Evolutionary conservation across 2,329 filamentous ascomycete species (phyloP), one percentile per base, ranked within the genome.

Genomic region (Cordyceps farinosa): DNA sequence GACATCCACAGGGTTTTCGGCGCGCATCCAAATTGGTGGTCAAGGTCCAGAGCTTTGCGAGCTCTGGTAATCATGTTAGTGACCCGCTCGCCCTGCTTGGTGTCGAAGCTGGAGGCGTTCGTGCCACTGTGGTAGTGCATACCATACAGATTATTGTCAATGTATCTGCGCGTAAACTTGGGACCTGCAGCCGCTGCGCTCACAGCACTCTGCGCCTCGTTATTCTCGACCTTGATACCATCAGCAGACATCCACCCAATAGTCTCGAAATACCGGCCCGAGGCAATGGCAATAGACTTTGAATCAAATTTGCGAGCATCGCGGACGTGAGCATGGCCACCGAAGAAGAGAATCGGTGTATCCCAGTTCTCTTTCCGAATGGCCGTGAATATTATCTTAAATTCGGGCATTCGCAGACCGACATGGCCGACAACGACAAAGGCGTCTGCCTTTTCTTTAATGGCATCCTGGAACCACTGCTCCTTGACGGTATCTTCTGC

Each of bases 251-350:
- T 87, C 84, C 95, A 98, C 2, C 94, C 94, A 56, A 98, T 88
- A 0, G 94, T 97, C 78, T 98, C 94, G 80, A 97, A 90, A 75
- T 97, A 98, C 1, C 94, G 85, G 4, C 94, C 94, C 69, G 91
- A 95, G 47, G 92, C 92, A 5, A 98, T 80, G 1, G 89, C 93
- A 66, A 90, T 88, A 0, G 93, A 87, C 61, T 87, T 88, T 45
- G 84, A 83, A 74, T 97, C 94, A 70, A 91, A 97, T 65, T 84
- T 86, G 47, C 85, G 85, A 68, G 91, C 91, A 72, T 97, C 92
- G 9, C 94, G 87, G 53, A 97, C 91, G 72, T 98, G 94, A 1
- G 87, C 87, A 71, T 98, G 94, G 0, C 94, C 94, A 9, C 91
- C 94, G 65, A 98, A 95, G 76, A 97, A 92, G 65, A 91, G 90